These are phyloP conservation scores for Eimeria sp. DNA, from an alignment of 169 alveolate genomes.

Conservation along the genomic window DNA sequence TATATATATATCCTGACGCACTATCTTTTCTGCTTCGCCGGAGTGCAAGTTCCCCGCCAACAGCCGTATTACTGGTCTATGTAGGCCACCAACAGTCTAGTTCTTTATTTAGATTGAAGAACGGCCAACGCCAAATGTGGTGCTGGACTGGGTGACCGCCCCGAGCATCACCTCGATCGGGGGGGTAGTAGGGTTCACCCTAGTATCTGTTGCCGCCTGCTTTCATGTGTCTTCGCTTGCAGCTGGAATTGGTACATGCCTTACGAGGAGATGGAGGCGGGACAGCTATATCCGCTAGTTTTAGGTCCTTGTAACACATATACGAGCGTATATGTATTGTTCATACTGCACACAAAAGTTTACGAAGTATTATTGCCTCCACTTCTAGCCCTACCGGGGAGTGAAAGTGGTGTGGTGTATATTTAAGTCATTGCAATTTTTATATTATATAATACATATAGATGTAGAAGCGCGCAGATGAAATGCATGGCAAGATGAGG, in stretches of 20 bases:
- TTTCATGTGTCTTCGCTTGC: background rate
- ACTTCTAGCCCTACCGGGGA: background rate
- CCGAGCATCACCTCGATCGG: background rate
- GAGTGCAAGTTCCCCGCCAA: background rate
- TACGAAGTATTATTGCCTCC: background rate
- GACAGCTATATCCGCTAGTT: too few species aligned
- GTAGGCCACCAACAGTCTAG: background rate
- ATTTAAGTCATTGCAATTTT: too few species aligned
- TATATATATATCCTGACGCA: background rate
- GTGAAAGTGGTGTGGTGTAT: background rate
- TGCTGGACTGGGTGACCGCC: background rate
- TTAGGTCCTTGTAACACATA: too few species aligned
- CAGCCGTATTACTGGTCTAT: background rate
- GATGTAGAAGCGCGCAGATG: background rate
- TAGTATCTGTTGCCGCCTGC: background rate
- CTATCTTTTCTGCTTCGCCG: background rate
- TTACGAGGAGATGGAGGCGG: too few species aligned
- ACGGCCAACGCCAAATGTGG: background rate
- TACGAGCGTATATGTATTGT: too few species aligned
- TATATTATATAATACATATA: background rate
- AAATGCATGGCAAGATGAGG: background rate
- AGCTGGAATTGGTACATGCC: background rate
- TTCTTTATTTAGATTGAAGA: background rate
- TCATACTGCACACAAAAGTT: too few species aligned
- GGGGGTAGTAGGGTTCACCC: background rate